phyloP scores from a whole-genome alignment of 1,284 basidiomycete species.

The Pyrrhoderma lamaoense region DNA sequence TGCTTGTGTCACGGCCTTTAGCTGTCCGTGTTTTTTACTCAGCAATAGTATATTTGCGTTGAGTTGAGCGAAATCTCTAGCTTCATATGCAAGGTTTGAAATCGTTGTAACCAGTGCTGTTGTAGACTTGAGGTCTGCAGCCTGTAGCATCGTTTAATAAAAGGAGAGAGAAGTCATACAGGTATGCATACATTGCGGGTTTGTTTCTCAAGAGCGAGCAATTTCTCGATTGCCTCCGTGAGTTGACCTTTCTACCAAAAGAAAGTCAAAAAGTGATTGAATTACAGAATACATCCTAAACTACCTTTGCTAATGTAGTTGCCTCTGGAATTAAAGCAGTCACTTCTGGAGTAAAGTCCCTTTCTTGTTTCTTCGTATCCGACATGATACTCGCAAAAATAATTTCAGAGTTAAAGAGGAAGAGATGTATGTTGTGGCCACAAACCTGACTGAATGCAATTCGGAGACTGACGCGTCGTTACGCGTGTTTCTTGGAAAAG shows the following conservation, averaged over 20 bases:
- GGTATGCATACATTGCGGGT: slow-evolving; percentile 75
- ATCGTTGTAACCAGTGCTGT: slow-evolving; percentile 77
- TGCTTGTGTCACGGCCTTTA: slow-evolving; percentile 84
- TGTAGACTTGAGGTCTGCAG: slow-evolving; percentile 88
- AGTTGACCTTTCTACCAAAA: slow-evolving; percentile 61
- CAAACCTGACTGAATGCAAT: slow-evolving; percentile 7
- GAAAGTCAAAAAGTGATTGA: slow-evolving; percentile 15
- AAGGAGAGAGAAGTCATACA: not conserved
- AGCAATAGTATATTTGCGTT: slow-evolving; percentile 70
- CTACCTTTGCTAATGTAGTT: slow-evolving; percentile 48
- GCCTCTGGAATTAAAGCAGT: slow-evolving; percentile 54
- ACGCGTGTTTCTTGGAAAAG: not conserved
- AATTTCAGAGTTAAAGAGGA: slow-evolving; percentile 19
- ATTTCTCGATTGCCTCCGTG: slow-evolving; percentile 83
- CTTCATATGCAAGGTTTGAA: slow-evolving; percentile 65
- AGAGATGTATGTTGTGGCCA: no score
- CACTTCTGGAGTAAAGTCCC: slow-evolving; percentile 67
- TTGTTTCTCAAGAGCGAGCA: slow-evolving; percentile 90
- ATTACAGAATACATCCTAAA: slow-evolving; percentile 17
- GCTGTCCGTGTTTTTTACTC: slow-evolving; percentile 96
- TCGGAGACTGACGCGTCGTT: slow-evolving; percentile 20
- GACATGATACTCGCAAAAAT: slow-evolving; percentile 42
- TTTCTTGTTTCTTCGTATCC: slow-evolving; percentile 74
- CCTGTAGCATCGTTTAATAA: slow-evolving; percentile 40
- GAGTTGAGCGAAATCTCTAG: slow-evolving; percentile 61